phyloP scores from a whole-genome alignment of 768 basidiomycete genomes.

The Boletus speciosus region DNA sequence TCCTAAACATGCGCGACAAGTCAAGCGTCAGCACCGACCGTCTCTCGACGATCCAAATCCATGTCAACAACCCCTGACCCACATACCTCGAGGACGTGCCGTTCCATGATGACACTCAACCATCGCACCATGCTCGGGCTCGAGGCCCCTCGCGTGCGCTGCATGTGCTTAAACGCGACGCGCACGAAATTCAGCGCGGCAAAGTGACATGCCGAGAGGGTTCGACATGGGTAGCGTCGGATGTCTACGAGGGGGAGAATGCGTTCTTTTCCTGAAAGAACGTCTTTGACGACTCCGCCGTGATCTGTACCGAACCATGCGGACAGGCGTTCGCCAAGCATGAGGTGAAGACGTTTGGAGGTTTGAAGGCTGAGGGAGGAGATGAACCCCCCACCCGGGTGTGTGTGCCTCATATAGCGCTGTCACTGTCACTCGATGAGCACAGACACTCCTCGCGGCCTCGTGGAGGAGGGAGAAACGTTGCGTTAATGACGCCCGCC shows the following conservation, averaged over 20 bases:
- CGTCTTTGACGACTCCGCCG: slow-evolving; percentile 13
- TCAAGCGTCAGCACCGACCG: neutral
- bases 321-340: slow-evolving; percentile 15
- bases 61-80: neutral
- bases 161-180: slow-evolving; percentile 35
- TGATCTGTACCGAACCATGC: slow-evolving; percentile 12
- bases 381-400: neutral
- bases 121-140: slow-evolving; percentile 5
- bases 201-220: slow-evolving; percentile 52
- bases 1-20: slow-evolving; percentile 35
- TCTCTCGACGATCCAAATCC: neutral
- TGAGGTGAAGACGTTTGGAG: neutral
- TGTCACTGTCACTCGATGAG: slow-evolving; percentile 2
- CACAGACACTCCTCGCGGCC: slow-evolving; percentile 4
- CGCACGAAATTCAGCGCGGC: slow-evolving; percentile 62
- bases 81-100: slow-evolving; percentile 21
- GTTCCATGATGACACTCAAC: slow-evolving; percentile 12
- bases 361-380: neutral
- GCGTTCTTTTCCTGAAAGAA: slow-evolving; percentile 33
- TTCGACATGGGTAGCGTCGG: slow-evolving; percentile 43
- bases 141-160: slow-evolving; percentile 1
- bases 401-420: slow-evolving; percentile 14
- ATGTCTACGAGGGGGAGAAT: slow-evolving; percentile 45
- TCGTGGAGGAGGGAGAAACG: slow-evolving; percentile 12
- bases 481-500: slow-evolving; percentile 15